Conservation (phyloP, 73 alveolate species). For the Uronychia binucleata region DNA sequence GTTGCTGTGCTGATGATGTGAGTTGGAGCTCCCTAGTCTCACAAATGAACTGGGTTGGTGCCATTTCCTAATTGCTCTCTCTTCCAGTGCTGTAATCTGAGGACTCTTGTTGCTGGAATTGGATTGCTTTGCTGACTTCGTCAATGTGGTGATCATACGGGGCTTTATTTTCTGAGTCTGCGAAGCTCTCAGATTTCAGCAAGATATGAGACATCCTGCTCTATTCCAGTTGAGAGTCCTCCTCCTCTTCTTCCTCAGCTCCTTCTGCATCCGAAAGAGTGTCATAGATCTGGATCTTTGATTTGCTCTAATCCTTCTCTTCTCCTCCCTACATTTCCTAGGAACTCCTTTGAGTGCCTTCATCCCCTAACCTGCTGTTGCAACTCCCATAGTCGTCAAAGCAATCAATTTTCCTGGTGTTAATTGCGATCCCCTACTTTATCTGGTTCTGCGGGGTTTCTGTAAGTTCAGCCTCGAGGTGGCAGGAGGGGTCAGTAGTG, state of each 20-base stretch:
- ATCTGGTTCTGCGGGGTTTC: not conserved
- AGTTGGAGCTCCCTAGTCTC: too few relatives aligned
- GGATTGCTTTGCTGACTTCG: not conserved
- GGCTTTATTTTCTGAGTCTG: not conserved
- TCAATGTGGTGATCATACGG: not conserved
- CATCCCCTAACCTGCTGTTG: not conserved
- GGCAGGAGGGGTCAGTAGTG: too few relatives aligned
- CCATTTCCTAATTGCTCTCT: too few relatives aligned
- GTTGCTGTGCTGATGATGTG: not conserved
- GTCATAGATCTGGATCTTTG: not conserved
- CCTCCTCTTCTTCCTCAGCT: not conserved
- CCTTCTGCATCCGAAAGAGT: not conserved
- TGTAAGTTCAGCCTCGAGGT: not conserved
- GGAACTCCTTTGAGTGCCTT: not conserved
- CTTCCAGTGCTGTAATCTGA: too few relatives aligned
- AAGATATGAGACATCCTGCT: not conserved
- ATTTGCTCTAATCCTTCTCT: not conserved
- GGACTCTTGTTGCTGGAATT: not conserved
- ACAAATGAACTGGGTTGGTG: too few relatives aligned
- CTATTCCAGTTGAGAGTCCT: not conserved
- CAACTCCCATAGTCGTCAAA: not conserved
- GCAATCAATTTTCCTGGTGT: not conserved
- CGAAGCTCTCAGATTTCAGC: not conserved
- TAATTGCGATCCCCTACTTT: not conserved
- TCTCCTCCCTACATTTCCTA: not conserved